Evolutionary conservation across 1,139 yeast species (phyloP).

Genomic region (Debaryomyces robertsiae): DNA sequence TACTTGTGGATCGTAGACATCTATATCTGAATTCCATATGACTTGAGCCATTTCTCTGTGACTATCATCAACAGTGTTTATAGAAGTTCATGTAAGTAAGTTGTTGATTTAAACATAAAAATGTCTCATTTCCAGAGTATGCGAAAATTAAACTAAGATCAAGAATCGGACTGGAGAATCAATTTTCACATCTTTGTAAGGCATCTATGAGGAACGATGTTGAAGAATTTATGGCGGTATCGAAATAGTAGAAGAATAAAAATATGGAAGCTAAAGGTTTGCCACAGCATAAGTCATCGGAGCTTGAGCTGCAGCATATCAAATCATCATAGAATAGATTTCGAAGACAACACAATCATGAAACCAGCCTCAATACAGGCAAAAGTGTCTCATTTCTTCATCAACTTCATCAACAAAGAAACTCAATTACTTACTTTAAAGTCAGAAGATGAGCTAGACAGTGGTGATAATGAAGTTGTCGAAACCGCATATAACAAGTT

Average conservation of each 20-base stretch:
- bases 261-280: constrained; percentile 1
- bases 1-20: constrained; percentile 45
- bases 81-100: too few species aligned
- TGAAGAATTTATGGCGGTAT: constrained; percentile 9
- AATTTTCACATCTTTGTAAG: constrained; percentile 3
- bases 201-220: constrained; percentile 10
- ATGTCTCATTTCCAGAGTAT: constrained; percentile 7
- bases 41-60: constrained; percentile 42
- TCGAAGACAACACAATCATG: constrained; percentile 8
- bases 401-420: constrained; percentile 22
- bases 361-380: constrained; percentile 8
- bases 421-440: constrained; percentile 16
- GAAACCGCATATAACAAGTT: constrained; percentile 8
- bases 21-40: constrained; percentile 52
- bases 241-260: constrained; percentile 10
- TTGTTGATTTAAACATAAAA: not conserved
- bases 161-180: not conserved
- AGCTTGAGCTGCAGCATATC: constrained; percentile 1
- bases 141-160: constrained; percentile 2
- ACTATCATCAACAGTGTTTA: too few species aligned
- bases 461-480: constrained; percentile 6
- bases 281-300: not conserved
- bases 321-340: constrained; percentile 7
- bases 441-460: constrained; percentile 7
- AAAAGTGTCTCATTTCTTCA: constrained; percentile 11